Percentiles rank a stretch among this genome's conserved stretches.
Evolutionary conservation across 2,329 filamentous ascomycete genomes (phyloP).

Genomic region (Sphaerulina musiva): DNA sequence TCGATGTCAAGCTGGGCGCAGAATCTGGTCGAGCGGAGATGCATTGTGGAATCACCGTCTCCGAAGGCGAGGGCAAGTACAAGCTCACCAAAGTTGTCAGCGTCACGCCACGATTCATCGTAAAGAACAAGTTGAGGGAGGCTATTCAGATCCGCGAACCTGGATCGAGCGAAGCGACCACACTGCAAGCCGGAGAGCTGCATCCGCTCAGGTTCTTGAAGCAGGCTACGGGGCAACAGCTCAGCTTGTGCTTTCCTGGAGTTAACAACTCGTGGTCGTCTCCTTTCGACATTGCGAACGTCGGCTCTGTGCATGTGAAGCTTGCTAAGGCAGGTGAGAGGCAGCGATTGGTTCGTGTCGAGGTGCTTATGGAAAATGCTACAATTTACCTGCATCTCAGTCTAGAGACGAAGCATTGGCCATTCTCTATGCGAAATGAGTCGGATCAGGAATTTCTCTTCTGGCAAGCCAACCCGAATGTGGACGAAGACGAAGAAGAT

Average conservation of each 20-base stretch:
- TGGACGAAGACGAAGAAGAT: slow-evolving; percentile 87
- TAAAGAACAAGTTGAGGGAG: slow-evolving; percentile 88
- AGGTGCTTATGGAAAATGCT: slow-evolving; percentile 84
- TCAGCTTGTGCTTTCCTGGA: slow-evolving; percentile 87
- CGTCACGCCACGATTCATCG: slow-evolving; percentile 81
- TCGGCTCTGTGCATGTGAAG: slow-evolving; percentile 89
- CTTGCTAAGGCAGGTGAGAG: slow-evolving; percentile 83
- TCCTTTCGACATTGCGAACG: slow-evolving; percentile 92
- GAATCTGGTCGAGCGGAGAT: slow-evolving; percentile 68
- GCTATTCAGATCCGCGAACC: slow-evolving; percentile 86
- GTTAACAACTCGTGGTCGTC: slow-evolving; percentile 97
- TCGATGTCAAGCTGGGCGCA: slow-evolving; percentile 78
- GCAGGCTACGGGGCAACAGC: slow-evolving; percentile 73
- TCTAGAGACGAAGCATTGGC: slow-evolving; percentile 91
- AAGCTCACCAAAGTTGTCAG: slow-evolving; percentile 95
- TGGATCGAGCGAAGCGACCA: slow-evolving; percentile 78
- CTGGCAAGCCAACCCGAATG: slow-evolving; percentile 86
- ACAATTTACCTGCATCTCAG: slow-evolving; percentile 90
- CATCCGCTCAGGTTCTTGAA: slow-evolving; percentile 86
- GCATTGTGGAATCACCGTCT: slow-evolving; percentile 80
- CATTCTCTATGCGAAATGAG: slow-evolving; percentile 97
- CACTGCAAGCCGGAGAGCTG: slow-evolving; percentile 68
- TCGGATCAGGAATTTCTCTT: slow-evolving; percentile 96
- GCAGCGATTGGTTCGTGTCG: slow-evolving; percentile 78
- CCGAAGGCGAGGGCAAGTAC: slow-evolving; percentile 92